A percentile compares a stretch with the other conserved stretches of the same genome.
phyloP scores from a whole-genome alignment of 805 yeast genomes.

The Metschnikowia kofuensis region DNA sequence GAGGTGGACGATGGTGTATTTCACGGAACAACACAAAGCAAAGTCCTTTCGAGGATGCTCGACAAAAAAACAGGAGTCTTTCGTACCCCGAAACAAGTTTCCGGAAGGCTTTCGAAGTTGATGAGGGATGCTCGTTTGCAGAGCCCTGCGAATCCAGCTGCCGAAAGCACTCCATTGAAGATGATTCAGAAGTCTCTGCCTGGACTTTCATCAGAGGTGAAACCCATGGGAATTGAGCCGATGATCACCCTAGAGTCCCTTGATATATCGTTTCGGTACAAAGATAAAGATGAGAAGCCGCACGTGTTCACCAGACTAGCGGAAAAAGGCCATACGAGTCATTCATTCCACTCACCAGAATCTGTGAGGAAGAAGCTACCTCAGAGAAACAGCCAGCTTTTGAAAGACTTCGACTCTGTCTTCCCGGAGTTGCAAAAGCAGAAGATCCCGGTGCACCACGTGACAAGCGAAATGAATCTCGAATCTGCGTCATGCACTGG shows the following conservation, averaged over 20 bases:
- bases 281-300: slow-evolving; percentile 2
- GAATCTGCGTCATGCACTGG: slow-evolving; percentile 2
- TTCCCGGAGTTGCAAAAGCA: slow-evolving; percentile 7
- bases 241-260: slow-evolving; percentile 6
- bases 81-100: slow-evolving; percentile 38
- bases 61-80: slow-evolving; percentile 33
- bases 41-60: slow-evolving; percentile 39
- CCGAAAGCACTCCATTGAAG: slow-evolving; percentile 7
- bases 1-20: slow-evolving; percentile 22
- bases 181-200: background rate
- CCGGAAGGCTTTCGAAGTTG: slow-evolving; percentile 14
- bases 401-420: slow-evolving; percentile 6
- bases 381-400: slow-evolving; percentile 5
- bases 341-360: background rate
- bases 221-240: background rate
- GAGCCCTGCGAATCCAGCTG: background rate
- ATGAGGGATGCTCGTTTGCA: slow-evolving; percentile 1
- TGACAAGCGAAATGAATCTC: slow-evolving; percentile 11
- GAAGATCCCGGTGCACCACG: slow-evolving; percentile 10
- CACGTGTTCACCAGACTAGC: slow-evolving; percentile 12
- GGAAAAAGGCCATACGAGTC: background rate
- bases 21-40: slow-evolving; percentile 36
- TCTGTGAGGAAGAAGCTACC: slow-evolving; percentile 3
- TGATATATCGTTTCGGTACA: slow-evolving; percentile 13
- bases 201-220: background rate